Percentiles rank a stretch among this genome's conserved stretches.
These are phyloP conservation scores for Scolecobasidium constrictum DNA, from an alignment of 2,329 filamentous ascomycete species.

Conservation along the genomic window DNA sequence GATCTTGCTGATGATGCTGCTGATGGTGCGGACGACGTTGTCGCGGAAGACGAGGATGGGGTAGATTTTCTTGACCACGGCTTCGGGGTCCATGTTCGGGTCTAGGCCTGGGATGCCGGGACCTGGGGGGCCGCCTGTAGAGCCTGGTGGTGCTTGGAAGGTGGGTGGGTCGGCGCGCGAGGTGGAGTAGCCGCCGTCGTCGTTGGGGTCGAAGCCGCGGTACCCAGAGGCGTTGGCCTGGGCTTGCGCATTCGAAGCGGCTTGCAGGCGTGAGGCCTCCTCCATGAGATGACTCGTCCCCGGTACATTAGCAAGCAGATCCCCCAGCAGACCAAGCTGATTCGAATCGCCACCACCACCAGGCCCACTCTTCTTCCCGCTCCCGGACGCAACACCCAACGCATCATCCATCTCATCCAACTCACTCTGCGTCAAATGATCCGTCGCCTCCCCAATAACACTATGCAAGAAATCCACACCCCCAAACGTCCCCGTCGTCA, in stretches of 20 bases:
- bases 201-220: constrained; percentile 21
- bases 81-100: constrained; percentile 54
- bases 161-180: constrained; percentile 23
- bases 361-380: constrained; percentile 20
- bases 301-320: constrained; percentile 66
- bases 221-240: constrained; percentile 39
- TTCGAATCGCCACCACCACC: constrained; percentile 20
- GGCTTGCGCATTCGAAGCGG: constrained; percentile 36
- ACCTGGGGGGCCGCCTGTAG: constrained; percentile 31
- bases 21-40: constrained; percentile 72
- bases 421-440: constrained; percentile 37
- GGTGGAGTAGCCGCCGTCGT: constrained; percentile 19
- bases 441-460: constrained; percentile 38
- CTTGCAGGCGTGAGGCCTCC: constrained; percentile 36
- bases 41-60: constrained; percentile 72
- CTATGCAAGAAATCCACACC: constrained; percentile 41
- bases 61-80: constrained; percentile 59
- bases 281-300: constrained; percentile 35
- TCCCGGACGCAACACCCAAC: constrained; percentile 27
- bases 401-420: constrained; percentile 36
- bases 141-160: constrained; percentile 34
- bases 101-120: constrained; percentile 62
- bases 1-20: constrained; percentile 76
- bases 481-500: constrained; percentile 45
- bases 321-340: constrained; percentile 42